Percentiles rank a stretch among this genome's conserved stretches.
phyloP scores from a whole-genome alignment of 73 alveolate species.

The Durusdinium trenchii region DNA sequence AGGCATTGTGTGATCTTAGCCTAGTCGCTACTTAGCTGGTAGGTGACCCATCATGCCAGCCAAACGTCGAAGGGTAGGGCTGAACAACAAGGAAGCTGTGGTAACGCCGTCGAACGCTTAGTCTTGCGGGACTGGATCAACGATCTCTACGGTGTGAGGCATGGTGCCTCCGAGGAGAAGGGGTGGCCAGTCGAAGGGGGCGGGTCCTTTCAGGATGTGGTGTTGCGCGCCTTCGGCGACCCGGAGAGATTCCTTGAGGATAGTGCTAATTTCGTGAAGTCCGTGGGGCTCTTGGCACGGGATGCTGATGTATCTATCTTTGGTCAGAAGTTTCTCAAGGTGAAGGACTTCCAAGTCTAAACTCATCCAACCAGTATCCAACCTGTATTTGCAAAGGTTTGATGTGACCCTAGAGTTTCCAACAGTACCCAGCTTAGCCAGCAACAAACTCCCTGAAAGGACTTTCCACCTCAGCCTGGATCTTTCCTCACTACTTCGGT shows the following conservation, averaged over 20 bases:
- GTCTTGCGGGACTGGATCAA: conserved; percentile 6
- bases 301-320: background rate
- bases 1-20: too few species aligned
- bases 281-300: background rate
- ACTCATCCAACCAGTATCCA: background rate
- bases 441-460: background rate
- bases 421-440: background rate
- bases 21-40: too few species aligned
- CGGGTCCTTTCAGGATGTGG: conserved; percentile 1
- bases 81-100: background rate
- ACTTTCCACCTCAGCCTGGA: background rate
- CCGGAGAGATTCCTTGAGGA: background rate
- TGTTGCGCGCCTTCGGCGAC: background rate
- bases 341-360: background rate
- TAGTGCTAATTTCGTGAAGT: background rate
- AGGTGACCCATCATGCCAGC: background rate
- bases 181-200: background rate
- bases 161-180: background rate
- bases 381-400: background rate
- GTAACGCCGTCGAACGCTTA: background rate
- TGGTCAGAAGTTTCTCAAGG: background rate
- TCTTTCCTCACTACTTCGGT: background rate
- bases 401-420: background rate
- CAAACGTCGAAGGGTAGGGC: background rate
- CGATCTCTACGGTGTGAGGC: background rate